Percentiles rank a stretch among this genome's conserved stretches.
These are phyloP conservation scores for sweet orange (Citrus sinensis) DNA, from an alignment of 345 rosid genomes.

Conservation along the genomic window DNA sequence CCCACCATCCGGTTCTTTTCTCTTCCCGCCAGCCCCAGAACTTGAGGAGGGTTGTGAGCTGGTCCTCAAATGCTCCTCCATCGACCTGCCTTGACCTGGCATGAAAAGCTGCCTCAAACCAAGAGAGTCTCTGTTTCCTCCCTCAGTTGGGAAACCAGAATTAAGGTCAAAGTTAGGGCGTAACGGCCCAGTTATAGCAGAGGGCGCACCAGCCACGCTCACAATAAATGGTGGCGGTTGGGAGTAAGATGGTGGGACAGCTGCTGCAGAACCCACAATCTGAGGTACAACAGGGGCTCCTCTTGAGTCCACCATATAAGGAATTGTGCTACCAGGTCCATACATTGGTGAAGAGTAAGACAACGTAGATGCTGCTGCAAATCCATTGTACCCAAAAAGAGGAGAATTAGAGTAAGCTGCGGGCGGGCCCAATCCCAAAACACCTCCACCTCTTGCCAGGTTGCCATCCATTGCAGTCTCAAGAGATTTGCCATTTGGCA, in stretches of 20 bases:
- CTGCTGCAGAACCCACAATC: constrained; percentile 47
- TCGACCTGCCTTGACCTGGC: constrained; percentile 46
- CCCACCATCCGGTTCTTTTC: constrained; percentile 82
- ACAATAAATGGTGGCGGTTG: constrained; percentile 59
- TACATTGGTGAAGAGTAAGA: constrained; percentile 55
- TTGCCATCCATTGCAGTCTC: constrained; percentile 43
- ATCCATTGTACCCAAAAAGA: constrained; percentile 55
- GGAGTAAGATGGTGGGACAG: constrained; percentile 44
- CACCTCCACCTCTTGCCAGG: constrained; percentile 48
- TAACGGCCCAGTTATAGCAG: constrained; percentile 42
- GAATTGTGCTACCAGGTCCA: constrained; percentile 60
- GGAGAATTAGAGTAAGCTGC: constrained; percentile 56
- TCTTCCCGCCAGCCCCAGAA: constrained; percentile 62
- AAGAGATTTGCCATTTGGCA: constrained; percentile 56
- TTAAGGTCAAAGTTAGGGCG: constrained; percentile 68
- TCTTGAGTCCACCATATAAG: constrained; percentile 74
- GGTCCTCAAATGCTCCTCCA: constrained; percentile 56
- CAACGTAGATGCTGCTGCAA: constrained; percentile 45
- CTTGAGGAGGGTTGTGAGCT: constrained; percentile 56
- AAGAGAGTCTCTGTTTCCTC: constrained; percentile 50
- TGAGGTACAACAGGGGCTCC: constrained; percentile 66
- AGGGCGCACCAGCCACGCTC: constrained; percentile 54
- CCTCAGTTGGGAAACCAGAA: constrained; percentile 58
- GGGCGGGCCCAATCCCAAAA: constrained; percentile 54
- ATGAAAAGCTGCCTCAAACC: constrained; percentile 59